Base-by-base conservation (phyloP, 2,329 filamentous ascomycete species). In the Coniochaeta sp. region DNA sequence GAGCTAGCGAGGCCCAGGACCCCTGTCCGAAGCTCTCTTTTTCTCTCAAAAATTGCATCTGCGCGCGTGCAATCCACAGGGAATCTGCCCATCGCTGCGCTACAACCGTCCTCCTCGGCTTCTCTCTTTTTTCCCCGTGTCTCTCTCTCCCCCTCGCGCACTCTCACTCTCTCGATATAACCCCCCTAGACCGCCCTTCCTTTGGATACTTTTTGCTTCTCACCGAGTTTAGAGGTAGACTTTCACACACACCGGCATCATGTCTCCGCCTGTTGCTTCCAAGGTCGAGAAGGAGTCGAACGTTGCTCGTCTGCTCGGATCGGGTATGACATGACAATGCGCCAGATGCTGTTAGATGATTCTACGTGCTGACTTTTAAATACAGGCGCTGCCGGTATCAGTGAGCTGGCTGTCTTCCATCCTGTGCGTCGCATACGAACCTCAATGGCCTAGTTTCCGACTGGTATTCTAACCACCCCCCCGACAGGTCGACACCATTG, bases 361-460 rank as follows among this genome's bases (percentile, higher is more conserved):
- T 9, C 22, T n/a, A 32, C 19, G 22, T 58, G 58, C 66, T 70
- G 59, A 69, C 62, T 28, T 28, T 47, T 50, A 62, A 59, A 57
- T 64, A 40, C 69, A 97, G 93, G 93, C 71, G 91, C 88, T 72
- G 92, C 93, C 72, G 93, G 93, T 80, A 93, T 97, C 74, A 89
- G 93, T 69, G 93, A 97, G 78, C 81, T 97, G 71, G 86, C 91
- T 71, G 86, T 97, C 74, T 97, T 97, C 82, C 91, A 96, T 74
- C 91, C 91, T 65, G 91, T 91, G 82, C 67, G 81, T 52, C 26
- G 19, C 26, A 17, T 22, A 17, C 12, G 47, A 52, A 61, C 62
- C 60, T 50, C 58, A 38, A 57, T 59, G 44, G 36, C 34, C 4
- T 19, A 19, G 4, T 17, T 30, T 16, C 16, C n/a, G 30, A 5